Base-by-base conservation (phyloP, 306 rosid genomes). In the Calophaca sinica region DNA sequence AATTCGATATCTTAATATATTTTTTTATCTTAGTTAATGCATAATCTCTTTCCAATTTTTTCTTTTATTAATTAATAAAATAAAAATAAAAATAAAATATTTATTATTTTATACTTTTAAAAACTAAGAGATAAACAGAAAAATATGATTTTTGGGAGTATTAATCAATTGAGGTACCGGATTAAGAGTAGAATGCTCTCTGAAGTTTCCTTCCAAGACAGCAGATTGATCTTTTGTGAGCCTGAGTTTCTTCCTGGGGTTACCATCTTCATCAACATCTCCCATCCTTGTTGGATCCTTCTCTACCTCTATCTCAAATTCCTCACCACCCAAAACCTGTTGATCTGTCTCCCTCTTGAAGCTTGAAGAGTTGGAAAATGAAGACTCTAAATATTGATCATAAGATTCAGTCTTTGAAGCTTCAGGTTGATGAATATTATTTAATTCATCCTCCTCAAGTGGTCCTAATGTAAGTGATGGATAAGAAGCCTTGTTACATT, bases 171-270 rank as follows among this genome's bases (percentile, higher is more conserved):
- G 39, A 9, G 12, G 26, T 88, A 94, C 97, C 44, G 94, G 91
- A 77, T 83, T 88, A 74, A 92, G 97, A 68, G 90, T 90, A 45
- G 96, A 61, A 58, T 84, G 77, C 7, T 84, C 71, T 68, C 15
- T 80, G 78, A 80, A 84, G 26, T 74, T 86, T 54, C 88, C 96
- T 76, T 94, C 97, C 50, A 94, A 83, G 13, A 89, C 59, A 48
- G 87, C 81, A 0, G 98, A 85, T 82, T 94, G 98, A 63, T 91
- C 76, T 85, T 86, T 89, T 2, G 91, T 83, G 49, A 94, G 93
- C 78, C 98, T 83, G n/a, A 94, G 96, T 81, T 94, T 94, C 86
- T 91, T 94, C 68, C 97, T 85, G 12, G 89, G 88, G 65, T 85
- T 87, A 36, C 84, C 91, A 31, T 86, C 77, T 5, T 85, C 89